Percentiles rank a stretch among this genome's conserved stretches.
Evolutionary conservation across 352 stramenopile genomes (phyloP).

Genomic region (Globisporangium camurandrum): DNA sequence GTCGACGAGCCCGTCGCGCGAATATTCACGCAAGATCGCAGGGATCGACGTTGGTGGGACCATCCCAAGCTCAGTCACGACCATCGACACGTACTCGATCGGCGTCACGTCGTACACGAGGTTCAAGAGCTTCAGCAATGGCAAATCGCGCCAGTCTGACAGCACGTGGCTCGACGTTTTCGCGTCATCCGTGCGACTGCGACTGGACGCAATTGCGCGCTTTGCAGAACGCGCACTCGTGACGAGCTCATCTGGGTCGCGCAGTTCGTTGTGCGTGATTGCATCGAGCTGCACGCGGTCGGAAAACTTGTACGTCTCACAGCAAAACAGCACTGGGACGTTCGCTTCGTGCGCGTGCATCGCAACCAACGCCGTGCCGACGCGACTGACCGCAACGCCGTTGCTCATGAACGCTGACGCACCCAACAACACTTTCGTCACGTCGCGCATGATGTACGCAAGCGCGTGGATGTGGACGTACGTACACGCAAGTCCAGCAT

Average conservation of each 20-base stretch:
- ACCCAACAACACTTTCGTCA: conserved; percentile 95
- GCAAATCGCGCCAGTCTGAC: conserved; percentile 71
- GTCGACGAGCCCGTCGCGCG: conserved; percentile 55
- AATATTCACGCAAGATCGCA: conserved; percentile 94
- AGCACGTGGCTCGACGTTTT: conserved; percentile 48
- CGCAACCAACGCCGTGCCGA: conserved; percentile 90
- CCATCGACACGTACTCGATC: conserved; percentile 93
- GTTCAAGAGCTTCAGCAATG: conserved; percentile 75
- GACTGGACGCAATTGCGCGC: conserved; percentile 24
- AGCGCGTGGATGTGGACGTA: conserved; percentile 95
- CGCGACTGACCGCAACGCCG: conserved; percentile 86
- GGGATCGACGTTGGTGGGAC: conserved; percentile 96
- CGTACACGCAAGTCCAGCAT: conserved; percentile 76
- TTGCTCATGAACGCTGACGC: conserved; percentile 95
- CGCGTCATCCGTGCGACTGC: conserved; percentile 6
- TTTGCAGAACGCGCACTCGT: conserved; percentile 55
- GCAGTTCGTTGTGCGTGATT: conserved; percentile 97
- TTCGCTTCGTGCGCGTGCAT: conserved; percentile 88
- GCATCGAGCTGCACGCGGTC: conserved; percentile 96
- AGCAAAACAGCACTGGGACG: conserved; percentile 96
- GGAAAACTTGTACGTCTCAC: conserved; percentile 97
- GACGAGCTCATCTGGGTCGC: conserved; percentile 88
- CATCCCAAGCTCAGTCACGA: conserved; percentile 97
- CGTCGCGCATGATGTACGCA: conserved; percentile 93
- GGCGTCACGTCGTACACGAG: conserved; percentile 96